Base-by-base conservation (phyloP, 2,329 filamentous ascomycete species). In the Leptographium radiaticola region DNA sequence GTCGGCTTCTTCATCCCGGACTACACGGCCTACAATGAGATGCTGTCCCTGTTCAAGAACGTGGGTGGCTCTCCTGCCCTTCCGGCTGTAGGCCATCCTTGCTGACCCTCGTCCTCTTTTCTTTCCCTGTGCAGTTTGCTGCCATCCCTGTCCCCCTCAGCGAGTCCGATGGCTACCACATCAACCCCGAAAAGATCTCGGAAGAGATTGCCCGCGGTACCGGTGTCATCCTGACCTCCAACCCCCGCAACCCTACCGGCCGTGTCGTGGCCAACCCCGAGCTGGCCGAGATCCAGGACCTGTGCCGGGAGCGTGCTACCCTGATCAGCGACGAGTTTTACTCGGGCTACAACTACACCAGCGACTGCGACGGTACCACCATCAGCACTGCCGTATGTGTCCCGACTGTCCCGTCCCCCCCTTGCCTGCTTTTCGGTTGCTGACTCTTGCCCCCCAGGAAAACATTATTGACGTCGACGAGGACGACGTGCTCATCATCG, bases 261-360 rank as follows among this genome's bases (percentile, higher is more conserved):
- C 83, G 88, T 59, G 88, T 96, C 59, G 83, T 96, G 30, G 78
- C 79, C 63, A 89, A 90, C 66, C 86, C 88, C 0, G 87, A 95
- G 68, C 75, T 97, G 58, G 84, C 86, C 18, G 80, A 91, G 70
- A 95, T 96, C 63, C 90, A 97, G 68, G 87, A 95, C 65, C 85
- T 95, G 62, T 95, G 89, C 74, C 83, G 89, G 65, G 87, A 89
- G 60, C 83, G 89, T 53, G 89, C 89, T 4, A 97, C 91, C 1
- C 75, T 97, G 54, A 90, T 97, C 67, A 88, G 90, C 71, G 91
- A 97, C 65, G 91, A 97, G 70, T 97, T 97, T 75, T 97, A 97
- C 72, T 83, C 84, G 12, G 89, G 90, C 25, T 97, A 96, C 76
- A 95, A 95, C 72, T 97, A 97, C 73, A 94, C 88, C 39, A 87